Conservation (phyloP, 768 basidiomycete species). For the Phaeolepiota aurea region DNA sequence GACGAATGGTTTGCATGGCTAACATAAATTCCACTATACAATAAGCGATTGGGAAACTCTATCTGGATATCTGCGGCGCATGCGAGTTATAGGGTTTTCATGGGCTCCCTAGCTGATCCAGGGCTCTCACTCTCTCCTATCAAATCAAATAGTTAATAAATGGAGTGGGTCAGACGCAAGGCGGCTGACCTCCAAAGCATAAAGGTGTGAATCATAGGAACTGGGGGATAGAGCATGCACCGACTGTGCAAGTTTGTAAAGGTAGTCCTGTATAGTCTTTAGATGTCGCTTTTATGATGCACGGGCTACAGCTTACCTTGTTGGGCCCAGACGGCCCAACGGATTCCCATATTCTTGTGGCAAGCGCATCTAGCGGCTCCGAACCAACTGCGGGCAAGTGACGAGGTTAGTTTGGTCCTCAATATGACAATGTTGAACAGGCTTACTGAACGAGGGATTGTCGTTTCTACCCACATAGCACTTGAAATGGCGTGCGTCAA, state of each 20-base stretch:
- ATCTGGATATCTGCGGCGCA: no score
- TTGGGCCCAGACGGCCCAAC: slow-evolving; percentile 87
- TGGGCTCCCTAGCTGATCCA: slow-evolving; percentile 6
- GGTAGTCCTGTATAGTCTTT: slow-evolving; percentile 57
- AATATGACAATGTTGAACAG: not conserved
- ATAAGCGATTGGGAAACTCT: no score
- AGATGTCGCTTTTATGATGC: not conserved
- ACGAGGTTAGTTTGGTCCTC: slow-evolving; percentile 1
- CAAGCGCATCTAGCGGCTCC: slow-evolving; percentile 64
- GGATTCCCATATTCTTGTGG: slow-evolving; percentile 62
- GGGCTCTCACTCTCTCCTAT: slow-evolving; percentile 11
- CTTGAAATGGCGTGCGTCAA: slow-evolving; percentile 20
- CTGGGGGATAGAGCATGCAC: slow-evolving; percentile 68
- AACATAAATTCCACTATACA: not conserved
- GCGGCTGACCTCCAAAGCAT: slow-evolving; percentile 59
- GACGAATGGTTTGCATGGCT: not conserved
- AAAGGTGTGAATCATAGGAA: slow-evolving; percentile 70
- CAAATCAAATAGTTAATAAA: not conserved
- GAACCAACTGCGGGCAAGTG: slow-evolving; percentile 54
- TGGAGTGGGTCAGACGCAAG: not conserved
- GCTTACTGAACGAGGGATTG: slow-evolving; percentile 83
- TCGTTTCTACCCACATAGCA: slow-evolving; percentile 84
- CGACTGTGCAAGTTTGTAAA: slow-evolving; percentile 68
- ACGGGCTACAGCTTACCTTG: slow-evolving; percentile 43
- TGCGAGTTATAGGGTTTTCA: no score